These are phyloP conservation scores for Lycium barbarum DNA, from an alignment of 257 asterid genomes.

Conservation along the genomic window DNA sequence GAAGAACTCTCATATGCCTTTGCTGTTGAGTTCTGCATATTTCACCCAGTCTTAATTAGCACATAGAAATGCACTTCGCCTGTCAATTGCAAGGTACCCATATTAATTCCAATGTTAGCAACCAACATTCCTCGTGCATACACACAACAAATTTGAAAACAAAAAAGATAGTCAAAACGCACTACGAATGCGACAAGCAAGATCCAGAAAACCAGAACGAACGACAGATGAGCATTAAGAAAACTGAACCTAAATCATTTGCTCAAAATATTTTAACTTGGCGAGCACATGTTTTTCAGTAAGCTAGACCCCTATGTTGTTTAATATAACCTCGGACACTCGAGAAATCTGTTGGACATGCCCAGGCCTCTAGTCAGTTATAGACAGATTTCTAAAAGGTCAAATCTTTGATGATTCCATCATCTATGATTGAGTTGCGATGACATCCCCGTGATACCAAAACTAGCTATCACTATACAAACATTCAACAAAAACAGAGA, in stretches of 20 bases:
- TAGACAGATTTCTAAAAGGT: background rate
- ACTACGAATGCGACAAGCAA: background rate
- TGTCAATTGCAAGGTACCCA: background rate
- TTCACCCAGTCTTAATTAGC: slow-evolving; percentile 27
- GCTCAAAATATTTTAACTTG: background rate
- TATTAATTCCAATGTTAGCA: background rate
- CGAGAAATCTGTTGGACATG: background rate
- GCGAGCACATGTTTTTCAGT: background rate
- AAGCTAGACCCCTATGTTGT: background rate
- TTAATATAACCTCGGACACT: background rate
- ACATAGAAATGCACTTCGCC: slow-evolving; percentile 35
- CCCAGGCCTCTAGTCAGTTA: background rate
- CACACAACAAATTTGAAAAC: background rate
- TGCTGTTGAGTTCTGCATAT: slow-evolving; percentile 39
- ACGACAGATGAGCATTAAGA: background rate
- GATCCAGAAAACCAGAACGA: background rate
- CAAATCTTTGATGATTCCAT: background rate
- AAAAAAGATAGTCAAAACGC: background rate
- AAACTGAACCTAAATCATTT: background rate
- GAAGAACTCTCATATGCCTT: slow-evolving; percentile 42
- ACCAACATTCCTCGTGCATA: background rate
- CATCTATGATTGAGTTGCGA: background rate
- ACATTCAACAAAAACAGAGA: background rate
- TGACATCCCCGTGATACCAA: background rate
- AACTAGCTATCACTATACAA: background rate